These are phyloP conservation scores for Lonicera japonica DNA, from an alignment of 129 eudicot genomes.

Conservation along the genomic window DNA sequence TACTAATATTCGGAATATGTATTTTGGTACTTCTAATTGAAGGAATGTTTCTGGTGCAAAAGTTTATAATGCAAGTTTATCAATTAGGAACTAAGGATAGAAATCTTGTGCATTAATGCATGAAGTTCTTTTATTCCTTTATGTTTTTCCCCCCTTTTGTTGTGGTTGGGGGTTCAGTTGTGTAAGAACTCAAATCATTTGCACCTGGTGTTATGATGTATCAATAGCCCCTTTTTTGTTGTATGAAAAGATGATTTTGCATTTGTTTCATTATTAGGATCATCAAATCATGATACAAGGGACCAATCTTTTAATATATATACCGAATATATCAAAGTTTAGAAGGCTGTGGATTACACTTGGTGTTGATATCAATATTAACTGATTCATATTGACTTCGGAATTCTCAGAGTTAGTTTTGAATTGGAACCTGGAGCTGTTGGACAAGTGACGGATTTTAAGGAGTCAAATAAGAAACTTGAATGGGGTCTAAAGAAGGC, in stretches of 20 bases:
- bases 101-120: too few relatives aligned
- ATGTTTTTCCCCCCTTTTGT: too few relatives aligned
- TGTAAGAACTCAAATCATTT: too few relatives aligned
- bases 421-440: constrained; percentile 86
- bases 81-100: too few relatives aligned
- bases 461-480: constrained; percentile 72
- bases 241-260: background rate
- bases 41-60: too few relatives aligned
- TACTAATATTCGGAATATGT: too few relatives aligned
- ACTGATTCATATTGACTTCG: background rate
- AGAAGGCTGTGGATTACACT: too few relatives aligned
- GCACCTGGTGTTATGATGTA: too few relatives aligned
- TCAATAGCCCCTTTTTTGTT: background rate
- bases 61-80: too few relatives aligned
- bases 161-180: too few relatives aligned
- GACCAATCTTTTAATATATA: background rate
- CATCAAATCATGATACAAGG: background rate
- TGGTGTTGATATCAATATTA: background rate
- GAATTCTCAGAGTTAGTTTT: constrained; percentile 65
- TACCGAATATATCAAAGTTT: background rate
- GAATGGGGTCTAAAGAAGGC: constrained; percentile 94
- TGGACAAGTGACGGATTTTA: constrained; percentile 87
- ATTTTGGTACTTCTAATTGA: too few relatives aligned
- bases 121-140: too few relatives aligned
- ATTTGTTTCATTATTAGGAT: background rate